Conservation (phyloP, 148 eudicot genomes). For the Amaranthus palmeri region DNA sequence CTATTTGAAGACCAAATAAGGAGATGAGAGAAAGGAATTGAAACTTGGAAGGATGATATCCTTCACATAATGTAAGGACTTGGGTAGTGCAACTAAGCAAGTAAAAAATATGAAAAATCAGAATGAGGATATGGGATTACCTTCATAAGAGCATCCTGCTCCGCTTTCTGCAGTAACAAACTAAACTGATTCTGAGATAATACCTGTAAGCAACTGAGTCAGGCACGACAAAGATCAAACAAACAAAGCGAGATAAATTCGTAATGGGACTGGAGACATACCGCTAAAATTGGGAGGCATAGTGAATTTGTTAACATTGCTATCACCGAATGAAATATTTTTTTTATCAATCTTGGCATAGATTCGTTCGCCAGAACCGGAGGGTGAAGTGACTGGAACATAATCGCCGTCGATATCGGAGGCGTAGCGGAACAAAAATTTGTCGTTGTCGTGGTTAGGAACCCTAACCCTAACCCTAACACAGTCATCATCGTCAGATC, state of each 20-base stretch:
- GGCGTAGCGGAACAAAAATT: slow-evolving; percentile 52
- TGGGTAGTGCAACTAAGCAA: background rate
- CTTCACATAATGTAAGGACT: background rate
- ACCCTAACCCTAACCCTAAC: slow-evolving; percentile 20
- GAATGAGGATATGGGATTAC: background rate
- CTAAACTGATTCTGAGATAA: slow-evolving; percentile 51
- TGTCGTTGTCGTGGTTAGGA: slow-evolving; percentile 27
- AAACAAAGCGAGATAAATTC: background rate
- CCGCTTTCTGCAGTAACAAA: slow-evolving; percentile 55
- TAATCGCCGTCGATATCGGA: slow-evolving; percentile 79
- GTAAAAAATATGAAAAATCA: background rate
- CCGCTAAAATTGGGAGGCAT: slow-evolving; percentile 30
- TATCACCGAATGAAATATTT: background rate
- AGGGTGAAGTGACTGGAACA: slow-evolving; percentile 70
- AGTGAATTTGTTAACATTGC: slow-evolving; percentile 5
- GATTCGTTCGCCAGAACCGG: slow-evolving; percentile 63
- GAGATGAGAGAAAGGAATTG: too few species aligned
- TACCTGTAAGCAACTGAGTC: slow-evolving; percentile 42
- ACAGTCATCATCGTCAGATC: slow-evolving; percentile 29
- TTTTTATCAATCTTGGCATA: slow-evolving; percentile 56
- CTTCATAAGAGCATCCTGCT: slow-evolving; percentile 52
- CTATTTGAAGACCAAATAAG: too few species aligned
- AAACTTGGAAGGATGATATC: background rate
- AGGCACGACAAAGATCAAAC: background rate
- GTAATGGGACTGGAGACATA: slow-evolving; percentile 13